Evolutionary conservation across 495 filamentous ascomycete species (phyloP).

Genomic region (Geoglossum glabrum): DNA sequence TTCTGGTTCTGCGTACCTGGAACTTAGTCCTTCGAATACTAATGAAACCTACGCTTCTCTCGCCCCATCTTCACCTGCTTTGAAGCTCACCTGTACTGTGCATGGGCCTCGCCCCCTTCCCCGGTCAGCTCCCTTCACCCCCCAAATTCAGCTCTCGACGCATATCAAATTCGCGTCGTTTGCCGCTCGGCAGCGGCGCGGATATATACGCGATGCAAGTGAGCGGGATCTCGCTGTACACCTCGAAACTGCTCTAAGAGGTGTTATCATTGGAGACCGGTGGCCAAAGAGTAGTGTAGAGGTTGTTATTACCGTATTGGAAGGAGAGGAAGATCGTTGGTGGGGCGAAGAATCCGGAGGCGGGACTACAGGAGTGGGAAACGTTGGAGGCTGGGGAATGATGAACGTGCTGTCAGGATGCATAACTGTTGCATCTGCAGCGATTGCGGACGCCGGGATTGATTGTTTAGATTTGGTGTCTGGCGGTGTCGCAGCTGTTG

Average conservation of each 20-base stretch:
- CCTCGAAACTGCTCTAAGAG: conserved; percentile 72
- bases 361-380: conserved; percentile 9
- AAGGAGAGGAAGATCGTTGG: conserved; percentile 64
- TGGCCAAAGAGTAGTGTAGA: conserved; percentile 97
- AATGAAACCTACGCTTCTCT: conserved; percentile 17
- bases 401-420: conserved; percentile 85
- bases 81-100: conserved; percentile 82
- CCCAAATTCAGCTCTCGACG: conserved; percentile 73
- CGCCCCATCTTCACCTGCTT: conserved; percentile 30
- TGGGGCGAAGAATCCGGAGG: conserved; percentile 28
- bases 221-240: conserved; percentile 85
- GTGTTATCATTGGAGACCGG: conserved; percentile 72
- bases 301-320: conserved; percentile 74
- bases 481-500: conserved; percentile 74
- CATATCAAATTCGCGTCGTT: conserved; percentile 95
- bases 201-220: conserved; percentile 67
- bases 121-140: conserved; percentile 69
- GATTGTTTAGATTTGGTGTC: conserved; percentile 84
- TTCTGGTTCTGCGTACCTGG: conserved; percentile 83
- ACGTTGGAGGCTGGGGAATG: conserved; percentile 39
- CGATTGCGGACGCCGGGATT: conserved; percentile 84
- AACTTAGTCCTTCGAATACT: conserved; percentile 45
- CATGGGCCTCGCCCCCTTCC: conserved; percentile 86
- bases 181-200: conserved; percentile 57
- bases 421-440: conserved; percentile 87